phyloP scores from a whole-genome alignment of 441 rosid genomes.

The Rhodomyrtus psidioides region DNA sequence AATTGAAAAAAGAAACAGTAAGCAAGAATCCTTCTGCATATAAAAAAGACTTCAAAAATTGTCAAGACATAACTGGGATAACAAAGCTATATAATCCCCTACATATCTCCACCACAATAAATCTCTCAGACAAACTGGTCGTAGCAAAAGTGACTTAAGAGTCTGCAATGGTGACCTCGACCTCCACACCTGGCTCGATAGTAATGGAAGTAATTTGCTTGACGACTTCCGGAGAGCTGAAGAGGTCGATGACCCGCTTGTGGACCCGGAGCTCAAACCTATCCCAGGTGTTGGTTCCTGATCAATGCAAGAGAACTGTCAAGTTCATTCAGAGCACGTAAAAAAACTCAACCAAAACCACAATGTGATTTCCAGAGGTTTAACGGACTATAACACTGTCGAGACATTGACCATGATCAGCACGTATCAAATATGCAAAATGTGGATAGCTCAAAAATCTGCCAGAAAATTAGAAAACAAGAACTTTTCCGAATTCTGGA shows the following conservation, averaged over 20 bases:
- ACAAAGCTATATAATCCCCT: background rate
- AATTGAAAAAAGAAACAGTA: background rate
- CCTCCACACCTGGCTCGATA: background rate
- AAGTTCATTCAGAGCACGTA: background rate
- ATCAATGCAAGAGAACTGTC: background rate
- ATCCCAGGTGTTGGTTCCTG: conserved; percentile 2
- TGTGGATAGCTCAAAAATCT: background rate
- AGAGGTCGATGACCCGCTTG: background rate
- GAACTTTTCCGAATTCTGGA: background rate
- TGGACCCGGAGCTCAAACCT: conserved; percentile 1
- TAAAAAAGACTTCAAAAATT: background rate
- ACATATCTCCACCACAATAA: background rate
- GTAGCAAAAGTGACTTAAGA: background rate
- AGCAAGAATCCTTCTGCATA: background rate
- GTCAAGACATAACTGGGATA: background rate
- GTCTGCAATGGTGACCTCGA: background rate
- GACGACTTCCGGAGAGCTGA: background rate
- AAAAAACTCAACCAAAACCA: background rate
- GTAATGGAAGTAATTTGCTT: background rate
- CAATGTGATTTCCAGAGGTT: background rate
- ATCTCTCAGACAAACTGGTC: background rate
- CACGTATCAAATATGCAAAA: background rate
- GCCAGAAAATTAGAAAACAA: background rate
- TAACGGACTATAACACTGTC: background rate
- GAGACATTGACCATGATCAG: background rate